phyloP scores from a whole-genome alignment of 306 rosid species.

The Castanea crenata region DNA sequence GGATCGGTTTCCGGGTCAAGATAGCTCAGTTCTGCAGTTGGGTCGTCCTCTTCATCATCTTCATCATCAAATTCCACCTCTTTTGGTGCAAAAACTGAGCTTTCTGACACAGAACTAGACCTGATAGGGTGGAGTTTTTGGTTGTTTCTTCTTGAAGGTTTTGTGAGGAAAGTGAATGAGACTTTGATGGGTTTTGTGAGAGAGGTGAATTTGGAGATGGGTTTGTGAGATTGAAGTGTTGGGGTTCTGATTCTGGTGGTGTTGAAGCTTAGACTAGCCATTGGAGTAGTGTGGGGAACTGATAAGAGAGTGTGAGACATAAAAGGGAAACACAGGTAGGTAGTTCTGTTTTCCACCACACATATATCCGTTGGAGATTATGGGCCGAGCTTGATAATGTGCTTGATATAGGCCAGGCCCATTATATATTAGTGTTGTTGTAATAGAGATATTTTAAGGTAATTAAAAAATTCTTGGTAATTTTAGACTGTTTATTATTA shows the following conservation, averaged over 20 bases:
- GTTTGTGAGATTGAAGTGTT: constrained; percentile 27
- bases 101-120: constrained; percentile 55
- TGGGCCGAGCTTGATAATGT: neutral
- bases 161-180: constrained; percentile 21
- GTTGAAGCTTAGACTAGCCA: constrained; percentile 86
- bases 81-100: constrained; percentile 51
- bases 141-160: constrained; percentile 10
- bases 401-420: neutral
- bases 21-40: constrained; percentile 66
- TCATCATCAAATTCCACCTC: constrained; percentile 25
- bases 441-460: neutral
- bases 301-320: neutral
- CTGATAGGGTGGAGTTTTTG: constrained; percentile 36
- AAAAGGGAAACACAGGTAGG: constrained; percentile 18
- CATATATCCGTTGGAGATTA: constrained; percentile 28
- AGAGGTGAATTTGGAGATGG: constrained; percentile 27
- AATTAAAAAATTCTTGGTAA: constrained; percentile 5
- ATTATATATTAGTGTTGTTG: neutral
- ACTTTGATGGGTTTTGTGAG: constrained; percentile 35
- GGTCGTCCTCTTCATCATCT: constrained; percentile 50
- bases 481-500: constrained; percentile 21
- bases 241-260: constrained; percentile 59
- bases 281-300: constrained; percentile 21
- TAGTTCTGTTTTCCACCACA: constrained; percentile 32
- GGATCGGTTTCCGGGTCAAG: constrained; percentile 73